Percentiles rank a stretch among this genome's conserved stretches.
phyloP scores from a whole-genome alignment of 305 asterid species.

The Salvia sclarea region DNA sequence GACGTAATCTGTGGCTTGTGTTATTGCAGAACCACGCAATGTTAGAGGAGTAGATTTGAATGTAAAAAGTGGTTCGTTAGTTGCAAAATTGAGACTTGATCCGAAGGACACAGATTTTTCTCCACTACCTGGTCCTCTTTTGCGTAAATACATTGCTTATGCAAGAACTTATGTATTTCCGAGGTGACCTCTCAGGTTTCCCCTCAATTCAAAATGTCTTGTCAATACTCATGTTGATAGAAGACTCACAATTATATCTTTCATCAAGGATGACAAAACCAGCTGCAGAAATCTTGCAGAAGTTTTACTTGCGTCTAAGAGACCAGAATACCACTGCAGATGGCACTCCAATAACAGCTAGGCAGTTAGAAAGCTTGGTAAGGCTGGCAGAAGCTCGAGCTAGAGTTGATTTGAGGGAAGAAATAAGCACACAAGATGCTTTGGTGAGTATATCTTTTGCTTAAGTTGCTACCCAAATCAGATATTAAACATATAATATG shows the following conservation, averaged over 20 bases:
- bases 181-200: constrained; percentile 53
- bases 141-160: constrained; percentile 93
- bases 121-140: constrained; percentile 92
- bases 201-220: constrained; percentile 1
- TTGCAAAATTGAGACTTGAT: constrained; percentile 79
- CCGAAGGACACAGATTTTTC: constrained; percentile 76
- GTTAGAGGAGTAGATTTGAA: constrained; percentile 46
- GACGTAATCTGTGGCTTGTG: constrained; percentile 27
- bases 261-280: constrained; percentile 79
- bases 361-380: constrained; percentile 95
- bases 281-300: constrained; percentile 94
- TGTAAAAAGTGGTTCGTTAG: constrained; percentile 58
- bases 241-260: constrained; percentile 32
- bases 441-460: constrained; percentile 49
- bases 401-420: constrained; percentile 87
- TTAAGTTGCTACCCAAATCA: not conserved
- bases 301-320: constrained; percentile 79
- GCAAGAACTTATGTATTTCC: constrained; percentile 86
- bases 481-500: not conserved
- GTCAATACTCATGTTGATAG: constrained; percentile 21
- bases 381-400: constrained; percentile 99
- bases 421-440: constrained; percentile 83
- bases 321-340: constrained; percentile 82
- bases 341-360: constrained; percentile 95
- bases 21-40: constrained; percentile 56